Base-by-base conservation (phyloP, 2,329 filamentous ascomycete genomes). In the Colletotrichum aenigma region DNA sequence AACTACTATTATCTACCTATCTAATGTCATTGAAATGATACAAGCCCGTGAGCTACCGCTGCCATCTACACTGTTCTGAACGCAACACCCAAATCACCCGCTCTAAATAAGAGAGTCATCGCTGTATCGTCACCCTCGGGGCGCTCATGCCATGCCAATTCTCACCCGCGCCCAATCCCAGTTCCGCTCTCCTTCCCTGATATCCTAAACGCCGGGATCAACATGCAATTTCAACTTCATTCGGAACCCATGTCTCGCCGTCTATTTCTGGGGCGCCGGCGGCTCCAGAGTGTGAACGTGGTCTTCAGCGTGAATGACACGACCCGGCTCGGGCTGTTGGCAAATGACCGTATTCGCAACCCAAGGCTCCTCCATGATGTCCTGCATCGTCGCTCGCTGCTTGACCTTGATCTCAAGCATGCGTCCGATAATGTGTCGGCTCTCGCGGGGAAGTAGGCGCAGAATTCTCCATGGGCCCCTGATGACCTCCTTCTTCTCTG, bases 361-460 rank as follows among this genome's bases (percentile, higher is more conserved):
- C 97, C 97, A 99, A 18, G 94, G 93, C 82, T 99, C 96, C 26
- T 93, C 91, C 67, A 98, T 86, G 21, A 99, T 94, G 81, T 99
- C 96, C 28, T 93, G 89, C 88, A 99, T 94, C 4, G 91, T 95
- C 4, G 96, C 96, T 72, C 97, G 92, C 78, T 94, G 93, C 81
- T 92, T 94, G 0, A 96, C 95, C 80, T 98, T 92, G 66, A 98
- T 89, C 81, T 97, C 95, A 43, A 99, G 90, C 97, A 99, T 99
- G 73, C 94, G 91, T 60, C 95, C 93, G 71, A 99, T 94, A 77
- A 99, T 96, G 82, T 96, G 93, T 67, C 97, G 90, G 78, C 94
- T 97, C 85, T 98, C 97, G 75, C 96, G 90, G 1, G 97, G 97
- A 12, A 99, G 88, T 43, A 98, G 88, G 56, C 97, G 92, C 34